These are phyloP conservation scores for Dendrobium nobile DNA, from an alignment of 106 monocot genomes.

Conservation along the genomic window DNA sequence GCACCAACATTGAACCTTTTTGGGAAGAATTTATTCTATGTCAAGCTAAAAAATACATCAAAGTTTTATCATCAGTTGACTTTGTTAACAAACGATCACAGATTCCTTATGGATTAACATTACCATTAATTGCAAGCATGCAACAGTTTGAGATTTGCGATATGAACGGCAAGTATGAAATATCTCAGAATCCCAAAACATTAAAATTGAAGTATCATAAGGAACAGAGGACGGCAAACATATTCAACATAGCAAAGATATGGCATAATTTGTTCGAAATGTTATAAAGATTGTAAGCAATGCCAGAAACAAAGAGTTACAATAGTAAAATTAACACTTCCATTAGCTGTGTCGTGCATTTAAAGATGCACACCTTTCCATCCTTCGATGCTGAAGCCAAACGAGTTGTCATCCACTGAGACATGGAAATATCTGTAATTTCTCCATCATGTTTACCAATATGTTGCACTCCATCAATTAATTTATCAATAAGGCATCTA, in stretches of 20 bases:
- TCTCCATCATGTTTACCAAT: conserved; percentile 94
- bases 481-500: conserved; percentile 61
- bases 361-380: conserved; percentile 72
- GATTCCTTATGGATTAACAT: not conserved
- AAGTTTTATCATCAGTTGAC: too few species aligned
- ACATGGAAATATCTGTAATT: conserved; percentile 91
- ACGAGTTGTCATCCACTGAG: conserved; percentile 98
- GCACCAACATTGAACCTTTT: too few species aligned
- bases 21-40: too few species aligned
- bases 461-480: conserved; percentile 68
- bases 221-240: not conserved
- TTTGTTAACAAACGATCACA: too few species aligned
- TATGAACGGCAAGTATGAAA: not conserved
- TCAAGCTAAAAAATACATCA: too few species aligned
- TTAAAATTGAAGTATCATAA: not conserved
- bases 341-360: not conserved
- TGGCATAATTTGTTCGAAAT: not conserved
- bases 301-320: not conserved
- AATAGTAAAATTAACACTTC: not conserved
- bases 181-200: not conserved
- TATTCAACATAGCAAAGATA: not conserved
- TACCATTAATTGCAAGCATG: not conserved
- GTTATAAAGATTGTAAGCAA: not conserved
- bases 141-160: not conserved
- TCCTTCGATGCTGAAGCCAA: conserved; percentile 91